phyloP scores from a whole-genome alignment of 1,139 yeast genomes.

The Suhomyces coccinellae region DNA sequence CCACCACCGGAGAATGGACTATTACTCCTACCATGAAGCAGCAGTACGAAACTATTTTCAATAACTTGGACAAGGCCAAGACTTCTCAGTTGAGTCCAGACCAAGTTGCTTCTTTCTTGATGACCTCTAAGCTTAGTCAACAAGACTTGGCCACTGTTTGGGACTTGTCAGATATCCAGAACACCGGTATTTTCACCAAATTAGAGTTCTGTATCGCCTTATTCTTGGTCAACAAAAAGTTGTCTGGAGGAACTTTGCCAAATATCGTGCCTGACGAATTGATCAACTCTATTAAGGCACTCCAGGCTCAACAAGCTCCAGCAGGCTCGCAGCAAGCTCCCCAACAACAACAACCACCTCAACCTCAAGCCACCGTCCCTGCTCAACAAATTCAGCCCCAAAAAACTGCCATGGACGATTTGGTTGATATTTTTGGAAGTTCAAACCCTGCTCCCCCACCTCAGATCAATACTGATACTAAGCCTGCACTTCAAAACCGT shows the following conservation, averaged over 20 bases:
- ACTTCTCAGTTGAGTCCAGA: conserved; percentile 68
- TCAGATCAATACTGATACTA: conserved; percentile 21
- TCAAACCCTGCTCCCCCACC: conserved; percentile 21
- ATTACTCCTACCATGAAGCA: conserved; percentile 68
- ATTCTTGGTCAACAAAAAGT: conserved; percentile 82
- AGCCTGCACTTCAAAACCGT: conserved; percentile 24
- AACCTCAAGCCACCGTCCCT: conserved; percentile 16
- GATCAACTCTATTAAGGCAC: conserved; percentile 32
- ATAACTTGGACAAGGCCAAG: conserved; percentile 66
- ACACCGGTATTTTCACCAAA: conserved; percentile 78
- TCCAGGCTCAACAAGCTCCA: conserved; percentile 17
- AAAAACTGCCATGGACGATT: conserved; percentile 66
- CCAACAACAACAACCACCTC: conserved; percentile 13
- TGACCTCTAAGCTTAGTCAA: conserved; percentile 84
- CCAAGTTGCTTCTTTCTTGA: conserved; percentile 85
- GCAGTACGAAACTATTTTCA: conserved; percentile 79
- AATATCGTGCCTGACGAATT: conserved; percentile 59
- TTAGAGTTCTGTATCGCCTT: conserved; percentile 91
- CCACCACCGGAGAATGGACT: conserved; percentile 54
- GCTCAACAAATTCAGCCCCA: conserved; percentile 24
- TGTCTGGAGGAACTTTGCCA: conserved; percentile 78
- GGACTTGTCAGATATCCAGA: conserved; percentile 92
- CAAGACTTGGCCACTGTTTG: conserved; percentile 86
- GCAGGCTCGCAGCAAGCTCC: conserved; percentile 13
- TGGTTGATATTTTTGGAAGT: conserved; percentile 58